phyloP scores from a whole-genome alignment of 768 basidiomycete genomes.

The Auriscalpium microsporum region DNA sequence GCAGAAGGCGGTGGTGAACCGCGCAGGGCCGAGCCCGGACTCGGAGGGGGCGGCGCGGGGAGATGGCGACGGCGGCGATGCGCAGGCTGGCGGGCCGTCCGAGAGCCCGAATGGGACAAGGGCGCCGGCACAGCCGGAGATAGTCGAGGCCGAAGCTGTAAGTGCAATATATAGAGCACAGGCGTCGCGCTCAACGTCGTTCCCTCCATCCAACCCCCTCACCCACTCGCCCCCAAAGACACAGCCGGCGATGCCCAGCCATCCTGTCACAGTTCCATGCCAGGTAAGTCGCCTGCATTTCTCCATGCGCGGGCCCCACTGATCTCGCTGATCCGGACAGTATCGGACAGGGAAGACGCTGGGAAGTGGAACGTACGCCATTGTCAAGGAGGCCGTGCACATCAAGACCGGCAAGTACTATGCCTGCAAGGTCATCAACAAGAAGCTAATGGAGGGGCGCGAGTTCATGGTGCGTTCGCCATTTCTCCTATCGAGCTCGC shows the following conservation, averaged over 20 bases:
- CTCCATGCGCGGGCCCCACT: background rate
- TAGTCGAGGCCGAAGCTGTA: background rate
- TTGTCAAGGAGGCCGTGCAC: slow-evolving; percentile 92
- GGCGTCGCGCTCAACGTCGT: background rate
- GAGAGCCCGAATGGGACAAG: background rate
- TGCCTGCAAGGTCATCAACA: slow-evolving; percentile 99
- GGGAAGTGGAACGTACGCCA: slow-evolving; percentile 90
- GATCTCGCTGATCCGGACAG: slow-evolving; percentile 27
- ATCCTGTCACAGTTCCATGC: slow-evolving; percentile 35
- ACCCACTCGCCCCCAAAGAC: background rate
- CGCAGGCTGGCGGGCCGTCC: background rate
- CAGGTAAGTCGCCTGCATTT: slow-evolving; percentile 26
- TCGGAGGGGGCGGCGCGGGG: background rate
- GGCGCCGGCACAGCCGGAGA: background rate
- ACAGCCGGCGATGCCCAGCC: slow-evolving; percentile 20
- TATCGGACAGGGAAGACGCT: slow-evolving; percentile 84
- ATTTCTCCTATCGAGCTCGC: background rate
- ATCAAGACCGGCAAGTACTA: slow-evolving; percentile 90
- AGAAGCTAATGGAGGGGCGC: slow-evolving; percentile 95
- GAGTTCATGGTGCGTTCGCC: slow-evolving; percentile 80
- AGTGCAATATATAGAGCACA: background rate
- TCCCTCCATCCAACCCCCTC: background rate
- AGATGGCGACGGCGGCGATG: background rate
- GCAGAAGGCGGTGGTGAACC: background rate
- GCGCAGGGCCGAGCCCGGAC: background rate